A percentile compares a stretch with the other conserved stretches of the same genome.
These are phyloP conservation scores for Phytopythium mirpurense DNA, from an alignment of 352 stramenopile genomes.

Conservation along the genomic window DNA sequence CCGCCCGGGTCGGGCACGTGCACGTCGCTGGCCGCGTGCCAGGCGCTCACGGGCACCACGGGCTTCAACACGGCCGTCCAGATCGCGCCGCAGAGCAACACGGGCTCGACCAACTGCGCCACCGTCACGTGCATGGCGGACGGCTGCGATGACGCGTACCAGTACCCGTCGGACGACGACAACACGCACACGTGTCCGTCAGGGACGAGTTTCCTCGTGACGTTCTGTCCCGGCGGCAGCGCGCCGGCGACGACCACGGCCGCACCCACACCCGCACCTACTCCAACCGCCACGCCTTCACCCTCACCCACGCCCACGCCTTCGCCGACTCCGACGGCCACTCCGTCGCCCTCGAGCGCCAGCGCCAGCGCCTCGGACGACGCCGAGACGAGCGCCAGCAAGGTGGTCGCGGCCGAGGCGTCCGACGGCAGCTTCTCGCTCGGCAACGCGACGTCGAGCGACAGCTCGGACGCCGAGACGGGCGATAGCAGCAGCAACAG, in stretches of 20 bases:
- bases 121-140: conserved; percentile 42
- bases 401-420: conserved; percentile 16
- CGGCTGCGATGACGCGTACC: conserved; percentile 50
- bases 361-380: conserved; percentile 16
- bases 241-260: conserved; percentile 14
- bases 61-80: conserved; percentile 63
- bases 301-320: conserved; percentile 15
- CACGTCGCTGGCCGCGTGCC: conserved; percentile 34
- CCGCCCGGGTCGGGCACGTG: conserved; percentile 35
- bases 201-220: conserved; percentile 52
- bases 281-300: conserved; percentile 11
- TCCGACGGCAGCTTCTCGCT: conserved; percentile 25
- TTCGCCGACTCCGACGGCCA: conserved; percentile 17
- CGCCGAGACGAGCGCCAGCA: conserved; percentile 7
- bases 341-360: conserved; percentile 11
- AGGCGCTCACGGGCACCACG: conserved; percentile 37
- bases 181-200: conserved; percentile 57
- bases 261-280: conserved; percentile 13
- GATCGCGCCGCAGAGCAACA: conserved; percentile 39
- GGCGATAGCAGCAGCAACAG: conserved; percentile 13
- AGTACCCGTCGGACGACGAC: conserved; percentile 50
- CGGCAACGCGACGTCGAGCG: conserved; percentile 8
- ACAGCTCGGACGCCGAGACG: conserved; percentile 5
- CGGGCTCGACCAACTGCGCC: conserved; percentile 32
- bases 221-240: conserved; percentile 52